These are phyloP conservation scores for Neurospora pannonica DNA, from an alignment of 495 filamentous ascomycete species.

Conservation along the genomic window DNA sequence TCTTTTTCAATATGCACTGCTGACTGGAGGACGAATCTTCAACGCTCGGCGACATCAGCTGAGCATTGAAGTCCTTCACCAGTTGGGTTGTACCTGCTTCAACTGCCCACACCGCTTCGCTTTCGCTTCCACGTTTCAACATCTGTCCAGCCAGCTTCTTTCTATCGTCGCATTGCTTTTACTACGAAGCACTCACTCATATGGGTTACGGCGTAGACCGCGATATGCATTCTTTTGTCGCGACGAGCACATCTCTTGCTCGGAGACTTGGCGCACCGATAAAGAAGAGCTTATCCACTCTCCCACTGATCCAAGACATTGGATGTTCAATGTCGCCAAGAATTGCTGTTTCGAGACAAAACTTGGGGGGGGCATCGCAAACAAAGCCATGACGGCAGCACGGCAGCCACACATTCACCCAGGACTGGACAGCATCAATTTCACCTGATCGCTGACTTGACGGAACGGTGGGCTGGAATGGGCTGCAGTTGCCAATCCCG, in stretches of 20 bases:
- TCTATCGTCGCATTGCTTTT: neutral
- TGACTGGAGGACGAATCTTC: neutral
- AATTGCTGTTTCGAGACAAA: neutral
- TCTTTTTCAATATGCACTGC: neutral
- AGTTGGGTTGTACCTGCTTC: neutral
- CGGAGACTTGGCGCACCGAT: neutral
- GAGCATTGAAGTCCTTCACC: neutral
- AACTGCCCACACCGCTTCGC: neutral
- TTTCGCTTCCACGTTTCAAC: neutral
- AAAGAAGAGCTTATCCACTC: neutral
- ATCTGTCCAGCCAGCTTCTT: neutral
- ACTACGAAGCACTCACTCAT: neutral
- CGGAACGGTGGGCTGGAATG: neutral
- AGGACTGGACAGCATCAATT: neutral
- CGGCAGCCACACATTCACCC: neutral
- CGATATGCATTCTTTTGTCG: neutral
- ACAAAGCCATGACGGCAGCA: neutral
- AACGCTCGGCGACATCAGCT: neutral
- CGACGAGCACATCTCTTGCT: neutral
- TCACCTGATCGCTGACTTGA: neutral
- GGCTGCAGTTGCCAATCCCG: neutral
- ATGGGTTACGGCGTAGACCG: neutral
- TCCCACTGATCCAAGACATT: neutral
- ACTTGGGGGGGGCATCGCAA: neutral
- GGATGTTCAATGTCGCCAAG: neutral